phyloP scores from a whole-genome alignment of 208 protist species.

The Leishmania turanica region DNA sequence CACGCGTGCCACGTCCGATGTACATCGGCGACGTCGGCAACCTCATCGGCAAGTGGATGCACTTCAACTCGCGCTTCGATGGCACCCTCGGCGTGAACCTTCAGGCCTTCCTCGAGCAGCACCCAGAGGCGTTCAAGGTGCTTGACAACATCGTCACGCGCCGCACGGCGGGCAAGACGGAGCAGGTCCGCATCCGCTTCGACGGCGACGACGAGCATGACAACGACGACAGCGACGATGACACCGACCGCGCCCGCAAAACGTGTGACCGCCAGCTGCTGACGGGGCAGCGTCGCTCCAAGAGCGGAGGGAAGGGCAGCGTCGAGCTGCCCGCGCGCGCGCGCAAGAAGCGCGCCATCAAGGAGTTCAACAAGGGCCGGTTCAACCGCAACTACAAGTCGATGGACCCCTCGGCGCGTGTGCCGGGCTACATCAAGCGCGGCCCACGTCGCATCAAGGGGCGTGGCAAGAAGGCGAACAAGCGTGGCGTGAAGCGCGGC shows the following conservation, averaged over 20 bases:
- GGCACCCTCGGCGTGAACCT: slow-evolving; percentile 76
- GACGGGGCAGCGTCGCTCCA: slow-evolving; percentile 45
- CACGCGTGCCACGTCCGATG: slow-evolving; percentile 69
- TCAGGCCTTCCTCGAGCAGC: slow-evolving; percentile 66
- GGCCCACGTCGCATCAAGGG: slow-evolving; percentile 78
- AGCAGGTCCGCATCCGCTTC: slow-evolving; percentile 79
- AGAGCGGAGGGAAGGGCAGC: slow-evolving; percentile 24
- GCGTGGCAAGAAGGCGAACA: slow-evolving; percentile 85
- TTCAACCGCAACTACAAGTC: slow-evolving; percentile 90
- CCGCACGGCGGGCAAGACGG: slow-evolving; percentile 50
- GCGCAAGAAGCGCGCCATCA: slow-evolving; percentile 60
- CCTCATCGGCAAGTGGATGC: slow-evolving; percentile 83
- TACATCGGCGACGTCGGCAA: slow-evolving; percentile 89
- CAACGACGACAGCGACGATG: slow-evolving; percentile 59
- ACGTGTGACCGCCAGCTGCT: slow-evolving; percentile 65
- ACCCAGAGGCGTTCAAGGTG: slow-evolving; percentile 70
- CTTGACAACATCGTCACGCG: slow-evolving; percentile 78
- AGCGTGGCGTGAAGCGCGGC: slow-evolving; percentile 69
- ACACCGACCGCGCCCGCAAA: slow-evolving; percentile 35
- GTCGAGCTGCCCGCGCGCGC: slow-evolving; percentile 62
- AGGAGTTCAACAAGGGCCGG: slow-evolving; percentile 74
- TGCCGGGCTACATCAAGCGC: slow-evolving; percentile 86
- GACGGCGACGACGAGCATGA: slow-evolving; percentile 55
- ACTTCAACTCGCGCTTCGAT: slow-evolving; percentile 84
- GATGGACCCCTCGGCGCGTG: slow-evolving; percentile 68